Conservation (phyloP, 257 asterid genomes). For the Plantago ovata region DNA sequence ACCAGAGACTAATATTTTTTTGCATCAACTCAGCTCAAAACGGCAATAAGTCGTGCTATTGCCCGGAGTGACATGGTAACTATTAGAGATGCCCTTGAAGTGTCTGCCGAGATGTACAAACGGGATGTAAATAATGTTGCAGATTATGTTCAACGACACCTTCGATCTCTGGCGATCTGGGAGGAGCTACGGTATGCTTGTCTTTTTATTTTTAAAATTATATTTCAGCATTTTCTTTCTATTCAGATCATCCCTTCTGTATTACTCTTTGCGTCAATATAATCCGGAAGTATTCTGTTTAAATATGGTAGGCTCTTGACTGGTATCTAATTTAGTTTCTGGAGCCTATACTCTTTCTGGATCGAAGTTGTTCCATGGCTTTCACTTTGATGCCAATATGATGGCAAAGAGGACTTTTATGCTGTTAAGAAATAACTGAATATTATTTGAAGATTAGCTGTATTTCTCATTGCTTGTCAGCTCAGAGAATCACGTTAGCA, state of each 20-base stretch:
- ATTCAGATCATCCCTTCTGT: constrained; percentile 1
- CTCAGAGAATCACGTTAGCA: too few species aligned
- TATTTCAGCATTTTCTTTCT: constrained; percentile 1
- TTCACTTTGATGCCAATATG: too few species aligned
- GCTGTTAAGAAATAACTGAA: too few species aligned
- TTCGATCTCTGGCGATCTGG: constrained; percentile 88
- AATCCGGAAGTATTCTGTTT: constrained; percentile 3
- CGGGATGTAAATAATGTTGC: constrained; percentile 73
- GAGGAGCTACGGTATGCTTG: constrained; percentile 81
- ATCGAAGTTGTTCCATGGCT: too few species aligned
- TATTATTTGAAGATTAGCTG: too few species aligned
- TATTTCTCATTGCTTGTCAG: too few species aligned
- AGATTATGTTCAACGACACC: constrained; percentile 86
- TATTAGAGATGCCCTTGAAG: constrained; percentile 95
- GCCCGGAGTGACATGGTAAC: constrained; percentile 98
- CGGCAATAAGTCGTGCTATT: constrained; percentile 77
- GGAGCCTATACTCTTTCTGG: too few species aligned
- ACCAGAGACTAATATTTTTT: constrained; percentile 23
- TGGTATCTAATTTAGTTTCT: too few species aligned
- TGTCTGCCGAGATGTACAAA: constrained; percentile 93
- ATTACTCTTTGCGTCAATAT: constrained; percentile 11
- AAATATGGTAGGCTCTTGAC: too few species aligned
- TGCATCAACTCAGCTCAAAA: constrained; percentile 65
- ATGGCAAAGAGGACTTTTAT: too few species aligned
- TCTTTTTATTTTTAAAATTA: constrained; percentile 3